Conservation (phyloP, 129 eudicot species). For the Arctium lappa region DNA sequence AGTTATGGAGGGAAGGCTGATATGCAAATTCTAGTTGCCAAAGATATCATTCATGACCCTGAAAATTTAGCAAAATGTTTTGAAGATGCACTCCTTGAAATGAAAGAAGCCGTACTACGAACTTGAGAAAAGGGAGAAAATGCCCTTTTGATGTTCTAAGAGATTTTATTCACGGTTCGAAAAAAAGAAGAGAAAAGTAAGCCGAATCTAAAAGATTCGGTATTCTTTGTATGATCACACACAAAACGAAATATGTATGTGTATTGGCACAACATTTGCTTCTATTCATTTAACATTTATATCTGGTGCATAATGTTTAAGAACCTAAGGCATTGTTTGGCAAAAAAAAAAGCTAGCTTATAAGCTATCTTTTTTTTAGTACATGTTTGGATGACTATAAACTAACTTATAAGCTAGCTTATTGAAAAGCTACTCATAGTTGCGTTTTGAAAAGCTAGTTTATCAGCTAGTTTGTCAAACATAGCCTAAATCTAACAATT, state of each 20-base stretch:
- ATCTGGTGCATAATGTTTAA: not conserved
- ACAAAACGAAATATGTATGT: not conserved
- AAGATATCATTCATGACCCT: constrained; percentile 72
- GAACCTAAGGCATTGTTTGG: not conserved
- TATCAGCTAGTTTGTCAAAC: no score
- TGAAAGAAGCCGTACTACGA: constrained; percentile 50
- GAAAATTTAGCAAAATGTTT: constrained; percentile 66
- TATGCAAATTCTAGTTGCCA: constrained; percentile 77
- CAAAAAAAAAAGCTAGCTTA: no score
- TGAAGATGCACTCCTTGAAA: constrained; percentile 63
- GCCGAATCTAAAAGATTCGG: not conserved
- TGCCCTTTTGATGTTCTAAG: not conserved
- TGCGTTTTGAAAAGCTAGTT: no score
- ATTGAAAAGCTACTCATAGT: no score
- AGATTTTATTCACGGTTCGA: not conserved
- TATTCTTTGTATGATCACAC: not conserved
- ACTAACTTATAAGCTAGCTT: no score
- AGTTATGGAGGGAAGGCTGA: constrained; percentile 81
- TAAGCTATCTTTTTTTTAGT: no score
- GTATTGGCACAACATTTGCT: not conserved
- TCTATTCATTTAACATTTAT: not conserved
- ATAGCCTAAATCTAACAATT: not conserved
- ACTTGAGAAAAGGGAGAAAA: not conserved
- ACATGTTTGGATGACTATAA: no score
- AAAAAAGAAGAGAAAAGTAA: not conserved